Conservation (phyloP, 306 rosid genomes). For the Gastrolobium bilobum region DNA sequence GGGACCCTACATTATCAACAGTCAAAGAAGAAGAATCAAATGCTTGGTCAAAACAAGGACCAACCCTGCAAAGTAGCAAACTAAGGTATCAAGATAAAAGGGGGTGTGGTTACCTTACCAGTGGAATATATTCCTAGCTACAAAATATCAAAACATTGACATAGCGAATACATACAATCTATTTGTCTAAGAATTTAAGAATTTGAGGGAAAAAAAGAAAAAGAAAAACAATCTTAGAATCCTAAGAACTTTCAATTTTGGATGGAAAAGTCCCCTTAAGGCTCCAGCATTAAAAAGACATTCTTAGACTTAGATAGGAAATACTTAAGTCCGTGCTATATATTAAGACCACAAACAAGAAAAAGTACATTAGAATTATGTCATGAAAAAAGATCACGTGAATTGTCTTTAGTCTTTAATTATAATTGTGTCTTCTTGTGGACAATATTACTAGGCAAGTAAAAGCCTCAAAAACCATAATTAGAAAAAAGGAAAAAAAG, state of each 20-base stretch:
- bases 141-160: not conserved
- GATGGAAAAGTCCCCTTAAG: not conserved
- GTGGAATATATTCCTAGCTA: constrained; percentile 38
- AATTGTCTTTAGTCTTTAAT: not conserved
- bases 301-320: not conserved
- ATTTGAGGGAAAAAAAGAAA: not conserved
- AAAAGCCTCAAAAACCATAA: not conserved
- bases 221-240: not conserved
- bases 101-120: not conserved
- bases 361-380: not conserved
- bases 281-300: not conserved
- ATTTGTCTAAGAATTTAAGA: not conserved
- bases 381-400: not conserved
- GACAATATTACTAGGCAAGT: not conserved
- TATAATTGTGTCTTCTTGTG: not conserved
- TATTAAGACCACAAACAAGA: not conserved
- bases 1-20: constrained; percentile 62
- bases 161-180: not conserved
- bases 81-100: constrained; percentile 7
- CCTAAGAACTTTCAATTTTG: not conserved
- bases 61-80: not conserved
- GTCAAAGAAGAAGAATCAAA: not conserved
- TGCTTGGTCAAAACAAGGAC: not conserved
- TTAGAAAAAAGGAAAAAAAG: not conserved
- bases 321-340: not conserved